Evolutionary conservation across 352 stramenopile species (phyloP).

Genomic region (Phytophthora meadii): DNA sequence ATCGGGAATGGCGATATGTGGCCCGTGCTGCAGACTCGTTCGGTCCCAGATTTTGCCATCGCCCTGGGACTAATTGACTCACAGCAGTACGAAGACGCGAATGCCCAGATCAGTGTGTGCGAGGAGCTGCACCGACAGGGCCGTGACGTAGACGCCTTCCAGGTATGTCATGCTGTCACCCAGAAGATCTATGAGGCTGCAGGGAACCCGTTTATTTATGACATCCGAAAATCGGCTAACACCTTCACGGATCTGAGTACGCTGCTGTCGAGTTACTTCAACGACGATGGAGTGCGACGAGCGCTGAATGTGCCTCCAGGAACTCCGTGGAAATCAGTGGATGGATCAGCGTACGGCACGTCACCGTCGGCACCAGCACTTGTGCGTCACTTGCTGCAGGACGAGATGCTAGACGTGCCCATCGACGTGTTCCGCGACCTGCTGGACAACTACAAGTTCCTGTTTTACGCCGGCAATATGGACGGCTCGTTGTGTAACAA

Average conservation of each 20-base stretch:
- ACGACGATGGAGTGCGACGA: slow-evolving; percentile 75
- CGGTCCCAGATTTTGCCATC: slow-evolving; percentile 82
- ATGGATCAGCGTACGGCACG: slow-evolving; percentile 64
- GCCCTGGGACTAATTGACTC: slow-evolving; percentile 84
- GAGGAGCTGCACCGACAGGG: slow-evolving; percentile 80
- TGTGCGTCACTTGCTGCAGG: slow-evolving; percentile 71
- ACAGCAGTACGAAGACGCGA: slow-evolving; percentile 81
- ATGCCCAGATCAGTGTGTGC: slow-evolving; percentile 76
- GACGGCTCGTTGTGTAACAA: slow-evolving; percentile 86
- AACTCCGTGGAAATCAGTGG: slow-evolving; percentile 72
- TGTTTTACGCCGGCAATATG: slow-evolving; percentile 89
- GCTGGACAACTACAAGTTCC: slow-evolving; percentile 85
- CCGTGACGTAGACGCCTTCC: slow-evolving; percentile 75
- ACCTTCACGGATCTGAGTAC: slow-evolving; percentile 61
- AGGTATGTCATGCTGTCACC: slow-evolving; percentile 71
- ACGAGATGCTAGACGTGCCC: slow-evolving; percentile 83
- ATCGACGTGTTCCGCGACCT: slow-evolving; percentile 81
- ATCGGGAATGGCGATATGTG: slow-evolving; percentile 92
- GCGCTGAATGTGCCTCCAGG: slow-evolving; percentile 86
- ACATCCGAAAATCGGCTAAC: slow-evolving; percentile 74
- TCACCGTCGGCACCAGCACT: slow-evolving; percentile 60
- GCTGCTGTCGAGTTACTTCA: slow-evolving; percentile 82
- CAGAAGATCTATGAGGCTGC: slow-evolving; percentile 80
- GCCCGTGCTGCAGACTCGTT: slow-evolving; percentile 83
- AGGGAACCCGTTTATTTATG: slow-evolving; percentile 87